A percentile compares a stretch with the other conserved stretches of the same genome.
These are phyloP conservation scores for Fusarium miscanthi DNA, from an alignment of 2,329 filamentous ascomycete genomes.

Conservation along the genomic window DNA sequence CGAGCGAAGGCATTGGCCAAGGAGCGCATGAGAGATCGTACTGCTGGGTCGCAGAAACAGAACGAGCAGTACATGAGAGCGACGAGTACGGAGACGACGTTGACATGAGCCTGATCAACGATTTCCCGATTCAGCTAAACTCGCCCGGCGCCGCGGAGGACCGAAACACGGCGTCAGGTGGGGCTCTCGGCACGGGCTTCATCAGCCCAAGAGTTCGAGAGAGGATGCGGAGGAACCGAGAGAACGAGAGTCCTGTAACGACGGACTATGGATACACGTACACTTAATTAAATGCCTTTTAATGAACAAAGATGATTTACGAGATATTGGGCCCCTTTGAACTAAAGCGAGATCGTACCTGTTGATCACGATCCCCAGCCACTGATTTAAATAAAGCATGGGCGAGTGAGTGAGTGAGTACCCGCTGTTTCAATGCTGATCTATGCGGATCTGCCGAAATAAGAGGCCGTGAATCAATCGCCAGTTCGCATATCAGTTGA, in stretches of 20 bases:
- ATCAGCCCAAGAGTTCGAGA: conserved; percentile 4
- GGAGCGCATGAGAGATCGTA: conserved; percentile 62
- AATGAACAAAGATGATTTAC: not conserved
- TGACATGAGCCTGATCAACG: conserved; percentile 9
- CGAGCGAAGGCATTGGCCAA: conserved; percentile 45
- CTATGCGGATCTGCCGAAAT: conserved; percentile 14
- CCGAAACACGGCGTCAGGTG: conserved; percentile 18
- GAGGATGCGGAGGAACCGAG: conserved; percentile 5
- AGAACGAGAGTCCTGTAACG: conserved; percentile 19
- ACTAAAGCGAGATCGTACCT: conserved; percentile 22
- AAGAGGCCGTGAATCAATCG: not conserved
- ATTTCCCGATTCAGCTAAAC: conserved; percentile 21
- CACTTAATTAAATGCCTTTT: not conserved
- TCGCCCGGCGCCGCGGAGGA: conserved; percentile 14
- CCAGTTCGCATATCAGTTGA: not conserved
- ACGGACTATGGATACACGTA: conserved; percentile 10
- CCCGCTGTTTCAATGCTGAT: not conserved
- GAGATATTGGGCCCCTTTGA: not conserved
- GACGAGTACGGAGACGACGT: conserved; percentile 16
- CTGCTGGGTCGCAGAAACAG: conserved; percentile 61
- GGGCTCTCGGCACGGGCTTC: conserved; percentile 14
- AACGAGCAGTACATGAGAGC: conserved; percentile 11
- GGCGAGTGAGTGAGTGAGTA: not conserved
- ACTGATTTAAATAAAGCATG: conserved; percentile 2
- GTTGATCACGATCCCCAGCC: conserved; percentile 33